These are phyloP conservation scores for Oryza officinalis DNA, from an alignment of 176 grass and related monocot species.

Conservation along the genomic window DNA sequence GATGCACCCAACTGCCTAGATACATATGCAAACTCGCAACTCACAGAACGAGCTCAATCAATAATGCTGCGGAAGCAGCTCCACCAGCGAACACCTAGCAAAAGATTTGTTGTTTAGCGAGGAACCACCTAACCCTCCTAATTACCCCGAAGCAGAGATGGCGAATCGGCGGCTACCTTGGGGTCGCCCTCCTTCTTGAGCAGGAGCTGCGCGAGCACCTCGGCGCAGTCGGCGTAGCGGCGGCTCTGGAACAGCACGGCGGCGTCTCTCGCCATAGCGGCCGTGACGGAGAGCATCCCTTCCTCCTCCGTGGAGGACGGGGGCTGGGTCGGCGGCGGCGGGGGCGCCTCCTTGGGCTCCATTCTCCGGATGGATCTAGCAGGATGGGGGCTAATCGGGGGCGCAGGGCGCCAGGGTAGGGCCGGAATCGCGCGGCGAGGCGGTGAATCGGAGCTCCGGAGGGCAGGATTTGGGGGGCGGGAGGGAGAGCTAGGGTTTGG, in stretches of 20 bases:
- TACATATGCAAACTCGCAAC: slow-evolving; percentile 6
- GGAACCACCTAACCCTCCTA: neutral
- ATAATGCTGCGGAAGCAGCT: neutral
- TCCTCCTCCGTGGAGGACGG: slow-evolving; percentile 43
- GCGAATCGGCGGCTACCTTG: slow-evolving; percentile 55
- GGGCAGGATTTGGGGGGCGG: slow-evolving; percentile 31
- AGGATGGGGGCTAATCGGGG: slow-evolving; percentile 21
- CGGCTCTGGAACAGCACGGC: slow-evolving; percentile 71
- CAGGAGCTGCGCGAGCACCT: slow-evolving; percentile 67
- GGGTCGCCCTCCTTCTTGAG: slow-evolving; percentile 76
- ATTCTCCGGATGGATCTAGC: slow-evolving; percentile 58
- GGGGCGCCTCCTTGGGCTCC: slow-evolving; percentile 60
- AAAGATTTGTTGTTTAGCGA: neutral
- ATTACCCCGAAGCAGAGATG: neutral
- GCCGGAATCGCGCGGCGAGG: neutral
- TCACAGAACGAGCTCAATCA: neutral
- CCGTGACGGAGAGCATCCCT: slow-evolving; percentile 58
- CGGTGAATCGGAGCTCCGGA: neutral
- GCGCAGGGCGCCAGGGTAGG: neutral
- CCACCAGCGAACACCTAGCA: neutral
- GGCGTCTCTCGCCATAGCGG: slow-evolving; percentile 69
- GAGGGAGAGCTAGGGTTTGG: slow-evolving; percentile 50
- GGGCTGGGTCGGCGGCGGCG: slow-evolving; percentile 24
- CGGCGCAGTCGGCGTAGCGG: slow-evolving; percentile 66
- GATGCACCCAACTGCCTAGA: neutral